Evolutionary conservation across 2,329 filamentous ascomycete species (phyloP).

Genomic region (Graphilbum fragrans): DNA sequence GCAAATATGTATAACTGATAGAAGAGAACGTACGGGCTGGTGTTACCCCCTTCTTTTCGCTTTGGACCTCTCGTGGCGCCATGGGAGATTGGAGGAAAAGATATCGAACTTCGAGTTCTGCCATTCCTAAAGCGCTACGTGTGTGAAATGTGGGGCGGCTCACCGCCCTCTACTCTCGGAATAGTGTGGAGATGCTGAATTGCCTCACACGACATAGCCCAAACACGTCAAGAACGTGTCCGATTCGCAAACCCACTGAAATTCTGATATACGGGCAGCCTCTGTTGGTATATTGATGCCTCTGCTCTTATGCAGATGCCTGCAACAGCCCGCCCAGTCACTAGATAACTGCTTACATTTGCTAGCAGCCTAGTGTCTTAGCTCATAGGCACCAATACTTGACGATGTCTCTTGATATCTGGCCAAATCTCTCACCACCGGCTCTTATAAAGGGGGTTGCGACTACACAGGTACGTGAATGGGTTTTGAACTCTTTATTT

Average conservation of each 20-base stretch:
- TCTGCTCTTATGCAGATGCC: too few species aligned
- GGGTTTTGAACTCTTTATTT: neutral
- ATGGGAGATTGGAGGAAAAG: neutral
- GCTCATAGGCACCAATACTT: neutral
- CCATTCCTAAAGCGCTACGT: too few species aligned
- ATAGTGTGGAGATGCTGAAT: too few species aligned
- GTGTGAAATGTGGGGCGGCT: neutral
- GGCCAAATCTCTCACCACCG: constrained; percentile 38
- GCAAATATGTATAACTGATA: neutral
- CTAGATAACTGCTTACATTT: too few species aligned
- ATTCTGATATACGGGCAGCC: too few species aligned
- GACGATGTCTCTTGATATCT: constrained; percentile 45
- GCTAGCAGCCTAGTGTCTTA: too few species aligned
- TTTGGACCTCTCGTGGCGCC: too few species aligned
- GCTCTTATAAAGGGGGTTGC: constrained; percentile 38
- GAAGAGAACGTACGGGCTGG: neutral
- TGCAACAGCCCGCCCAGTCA: too few species aligned
- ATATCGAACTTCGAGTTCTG: neutral
- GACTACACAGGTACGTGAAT: constrained; percentile 34
- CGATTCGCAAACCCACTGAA: too few species aligned
- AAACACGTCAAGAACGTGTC: too few species aligned
- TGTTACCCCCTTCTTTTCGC: neutral
- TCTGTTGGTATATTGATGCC: too few species aligned
- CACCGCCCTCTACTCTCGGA: neutral
- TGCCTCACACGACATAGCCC: too few species aligned